Conservation (phyloP, 2,329 filamentous ascomycete species). For the Microcyclospora tardicrescens region DNA sequence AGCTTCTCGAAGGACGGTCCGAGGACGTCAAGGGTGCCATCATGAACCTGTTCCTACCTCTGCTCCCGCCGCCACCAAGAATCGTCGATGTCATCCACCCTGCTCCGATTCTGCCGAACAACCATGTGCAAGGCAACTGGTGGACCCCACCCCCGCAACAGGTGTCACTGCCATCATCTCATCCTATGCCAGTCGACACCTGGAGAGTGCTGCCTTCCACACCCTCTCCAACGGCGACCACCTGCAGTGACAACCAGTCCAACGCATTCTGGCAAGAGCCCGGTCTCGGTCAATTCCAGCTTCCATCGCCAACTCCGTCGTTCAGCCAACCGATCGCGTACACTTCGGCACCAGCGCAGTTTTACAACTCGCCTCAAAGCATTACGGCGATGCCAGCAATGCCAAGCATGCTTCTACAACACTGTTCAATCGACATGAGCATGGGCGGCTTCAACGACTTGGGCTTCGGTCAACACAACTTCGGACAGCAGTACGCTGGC, state of each 20-base stretch:
- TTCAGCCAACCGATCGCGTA: slow-evolving; percentile 69
- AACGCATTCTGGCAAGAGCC: slow-evolving; percentile 69
- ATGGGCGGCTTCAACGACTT: slow-evolving; percentile 60
- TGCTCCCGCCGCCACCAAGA: slow-evolving; percentile 75
- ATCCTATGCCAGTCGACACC: slow-evolving; percentile 63
- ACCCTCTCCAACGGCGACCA: slow-evolving; percentile 55
- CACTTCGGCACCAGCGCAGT: slow-evolving; percentile 43
- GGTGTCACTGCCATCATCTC: slow-evolving; percentile 41
- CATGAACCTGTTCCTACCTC: slow-evolving; percentile 68
- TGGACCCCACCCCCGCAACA: slow-evolving; percentile 57
- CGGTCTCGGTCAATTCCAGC: slow-evolving; percentile 54
- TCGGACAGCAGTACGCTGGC: slow-evolving; percentile 55
- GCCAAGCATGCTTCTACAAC: slow-evolving; percentile 73
- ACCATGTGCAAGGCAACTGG: slow-evolving; percentile 53
- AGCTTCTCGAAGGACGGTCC: slow-evolving; percentile 79
- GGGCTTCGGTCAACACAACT: slow-evolving; percentile 80
- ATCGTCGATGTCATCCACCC: slow-evolving; percentile 83
- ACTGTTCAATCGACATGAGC: slow-evolving; percentile 58
- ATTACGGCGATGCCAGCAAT: slow-evolving; percentile 66
- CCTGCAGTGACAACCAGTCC: slow-evolving; percentile 57
- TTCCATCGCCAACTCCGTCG: slow-evolving; percentile 66
- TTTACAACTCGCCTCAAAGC: slow-evolving; percentile 67
- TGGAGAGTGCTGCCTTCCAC: slow-evolving; percentile 90
- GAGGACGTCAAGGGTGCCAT: slow-evolving; percentile 87
- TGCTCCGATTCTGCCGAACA: slow-evolving; percentile 71